Conservation (phyloP, 1,139 yeast genomes). For the Saccharomycopsis phalli region DNA sequence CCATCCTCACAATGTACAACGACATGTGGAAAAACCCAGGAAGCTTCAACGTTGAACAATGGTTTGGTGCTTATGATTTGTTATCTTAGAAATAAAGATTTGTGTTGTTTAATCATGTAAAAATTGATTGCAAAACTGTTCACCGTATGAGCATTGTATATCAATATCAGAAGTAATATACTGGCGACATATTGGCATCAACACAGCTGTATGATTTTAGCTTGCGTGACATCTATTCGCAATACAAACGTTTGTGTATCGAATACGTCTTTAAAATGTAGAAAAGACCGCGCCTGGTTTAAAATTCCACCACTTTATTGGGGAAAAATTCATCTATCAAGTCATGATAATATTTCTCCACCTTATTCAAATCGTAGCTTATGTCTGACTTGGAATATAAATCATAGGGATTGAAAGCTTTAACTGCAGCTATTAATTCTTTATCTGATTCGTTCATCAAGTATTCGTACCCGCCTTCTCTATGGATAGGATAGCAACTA, state of each 20-base stretch:
- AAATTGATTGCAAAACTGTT: no score
- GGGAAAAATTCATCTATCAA: conserved; percentile 66
- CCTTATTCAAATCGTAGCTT: conserved; percentile 36
- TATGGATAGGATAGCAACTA: conserved; percentile 72
- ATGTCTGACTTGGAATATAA: conserved; percentile 55
- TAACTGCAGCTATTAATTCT: conserved; percentile 54
- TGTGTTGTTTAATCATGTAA: no score
- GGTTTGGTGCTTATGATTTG: conserved; percentile 60
- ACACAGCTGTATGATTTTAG: not conserved
- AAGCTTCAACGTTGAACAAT: conserved; percentile 73
- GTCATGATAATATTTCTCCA: conserved; percentile 51
- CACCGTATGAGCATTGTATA: no score
- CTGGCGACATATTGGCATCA: no score
- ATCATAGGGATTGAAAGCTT: conserved; percentile 60
- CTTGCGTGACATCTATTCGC: not conserved
- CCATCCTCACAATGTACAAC: conserved; percentile 66
- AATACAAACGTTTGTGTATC: not conserved
- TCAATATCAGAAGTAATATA: no score
- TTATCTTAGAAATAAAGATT: no score
- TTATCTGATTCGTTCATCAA: conserved; percentile 59
- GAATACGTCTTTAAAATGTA: not conserved
- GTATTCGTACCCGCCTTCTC: conserved; percentile 56
- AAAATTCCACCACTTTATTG: conserved; percentile 45
- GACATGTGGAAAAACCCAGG: conserved; percentile 91
- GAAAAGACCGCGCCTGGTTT: conserved; percentile 17